These are phyloP conservation scores for Suillus variegatus DNA, from an alignment of 768 basidiomycete genomes.

Conservation along the genomic window DNA sequence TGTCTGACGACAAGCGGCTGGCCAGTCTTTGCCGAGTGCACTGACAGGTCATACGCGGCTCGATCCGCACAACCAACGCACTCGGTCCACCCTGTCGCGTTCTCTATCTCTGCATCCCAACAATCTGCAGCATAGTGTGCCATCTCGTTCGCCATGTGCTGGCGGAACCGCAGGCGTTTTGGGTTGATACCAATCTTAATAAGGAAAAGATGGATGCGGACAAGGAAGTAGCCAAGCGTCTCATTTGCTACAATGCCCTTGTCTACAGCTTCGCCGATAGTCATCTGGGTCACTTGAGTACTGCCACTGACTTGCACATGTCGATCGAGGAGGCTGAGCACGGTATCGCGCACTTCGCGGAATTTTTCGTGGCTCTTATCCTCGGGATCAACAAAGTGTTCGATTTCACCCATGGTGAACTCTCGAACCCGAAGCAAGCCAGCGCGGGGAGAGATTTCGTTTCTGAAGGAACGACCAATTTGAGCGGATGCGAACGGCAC, in stretches of 20 bases:
- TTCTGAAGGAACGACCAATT: conserved; percentile 94
- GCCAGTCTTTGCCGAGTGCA: conserved; percentile 85
- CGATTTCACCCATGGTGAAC: conserved; percentile 99
- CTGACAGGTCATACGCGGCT: conserved; percentile 93
- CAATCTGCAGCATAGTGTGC: conserved; percentile 99
- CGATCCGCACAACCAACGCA: conserved; percentile 99
- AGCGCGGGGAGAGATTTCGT: conserved; percentile 96
- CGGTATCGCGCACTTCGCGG: conserved; percentile 72
- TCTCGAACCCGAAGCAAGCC: conserved; percentile 96
- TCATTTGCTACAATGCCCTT: conserved; percentile 91
- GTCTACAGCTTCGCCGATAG: conserved; percentile 87
- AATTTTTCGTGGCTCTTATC: conserved; percentile 91
- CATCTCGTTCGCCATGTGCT: conserved; percentile 99
- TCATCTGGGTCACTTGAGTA: conserved; percentile 63
- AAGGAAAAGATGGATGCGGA: conserved; percentile 87
- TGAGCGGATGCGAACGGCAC: conserved; percentile 97
- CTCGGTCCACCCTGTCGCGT: conserved; percentile 88
- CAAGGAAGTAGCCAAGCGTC: conserved; percentile 97
- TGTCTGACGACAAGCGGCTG: conserved; percentile 84
- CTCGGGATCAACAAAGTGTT: conserved; percentile 95
- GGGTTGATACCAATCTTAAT: conserved; percentile 90
- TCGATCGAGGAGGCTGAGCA: conserved; percentile 77
- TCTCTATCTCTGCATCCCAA: conserved; percentile 99
- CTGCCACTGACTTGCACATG: conserved; percentile 78
- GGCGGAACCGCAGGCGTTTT: conserved; percentile 83